Conservation (phyloP, 106 monocot species). For the Cymbidium sinense region DNA sequence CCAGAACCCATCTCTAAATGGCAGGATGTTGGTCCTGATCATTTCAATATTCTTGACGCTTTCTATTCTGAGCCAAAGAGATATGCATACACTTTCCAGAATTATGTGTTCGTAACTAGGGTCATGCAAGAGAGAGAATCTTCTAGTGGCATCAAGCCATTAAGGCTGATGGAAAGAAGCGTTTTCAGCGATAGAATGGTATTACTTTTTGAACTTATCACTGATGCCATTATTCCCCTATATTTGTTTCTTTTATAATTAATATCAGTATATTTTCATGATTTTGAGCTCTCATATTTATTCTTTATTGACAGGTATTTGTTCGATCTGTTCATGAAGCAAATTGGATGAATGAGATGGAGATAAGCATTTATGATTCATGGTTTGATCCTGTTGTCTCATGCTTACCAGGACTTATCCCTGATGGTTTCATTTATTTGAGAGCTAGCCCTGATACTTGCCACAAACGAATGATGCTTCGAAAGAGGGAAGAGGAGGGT, state of each 20-base stretch:
- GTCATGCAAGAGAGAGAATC: constrained; percentile 98
- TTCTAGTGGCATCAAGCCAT: constrained; percentile 74
- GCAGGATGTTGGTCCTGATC: constrained; percentile 96
- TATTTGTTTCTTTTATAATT: not conserved
- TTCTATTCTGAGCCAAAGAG: constrained; percentile 95
- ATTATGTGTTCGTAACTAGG: constrained; percentile 97
- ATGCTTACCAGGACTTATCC: constrained; percentile 75
- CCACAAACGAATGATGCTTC: constrained; percentile 85
- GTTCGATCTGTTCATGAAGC: constrained; percentile 98
- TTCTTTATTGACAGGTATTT: constrained; percentile 56
- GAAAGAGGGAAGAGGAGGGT: constrained; percentile 84
- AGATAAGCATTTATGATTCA: constrained; percentile 97
- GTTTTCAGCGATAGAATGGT: constrained; percentile 99
- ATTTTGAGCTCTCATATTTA: not conserved
- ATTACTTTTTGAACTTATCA: constrained; percentile 8
- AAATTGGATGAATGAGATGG: constrained; percentile 99
- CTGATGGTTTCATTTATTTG: constrained; percentile 97
- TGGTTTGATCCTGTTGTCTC: constrained; percentile 99
- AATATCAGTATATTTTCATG: not conserved
- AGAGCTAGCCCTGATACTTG: constrained; percentile 98
- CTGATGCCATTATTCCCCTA: not conserved
- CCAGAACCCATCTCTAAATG: constrained; percentile 90
- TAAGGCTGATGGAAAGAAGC: constrained; percentile 93
- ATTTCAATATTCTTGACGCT: constrained; percentile 97
- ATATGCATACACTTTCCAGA: constrained; percentile 99